These are phyloP conservation scores for Anthracocystis setariae DNA, from an alignment of 1,284 basidiomycete species.

Conservation along the genomic window DNA sequence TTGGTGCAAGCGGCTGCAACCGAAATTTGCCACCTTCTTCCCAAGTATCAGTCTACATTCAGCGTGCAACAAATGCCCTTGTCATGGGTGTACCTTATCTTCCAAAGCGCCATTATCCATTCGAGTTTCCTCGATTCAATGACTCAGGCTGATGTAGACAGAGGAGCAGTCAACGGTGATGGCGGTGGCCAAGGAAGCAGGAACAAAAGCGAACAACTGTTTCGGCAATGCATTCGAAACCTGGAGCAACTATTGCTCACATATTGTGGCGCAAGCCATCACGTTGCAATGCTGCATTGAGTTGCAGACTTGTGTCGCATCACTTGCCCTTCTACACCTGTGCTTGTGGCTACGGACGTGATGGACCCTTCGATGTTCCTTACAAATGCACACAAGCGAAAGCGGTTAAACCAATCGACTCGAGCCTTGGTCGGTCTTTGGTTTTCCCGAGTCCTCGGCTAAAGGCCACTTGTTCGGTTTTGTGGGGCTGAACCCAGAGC, in stretches of 20 bases:
- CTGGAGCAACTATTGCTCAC: conserved; percentile 18
- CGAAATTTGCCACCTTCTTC: conserved; percentile 21
- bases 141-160: background rate
- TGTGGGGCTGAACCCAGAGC: too few species aligned
- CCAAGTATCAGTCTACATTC: conserved; percentile 21
- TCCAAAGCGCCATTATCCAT: conserved; percentile 26
- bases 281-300: conserved; percentile 16
- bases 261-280: conserved; percentile 26
- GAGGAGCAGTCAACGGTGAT: background rate
- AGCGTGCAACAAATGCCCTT: conserved; percentile 18
- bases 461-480: too few species aligned
- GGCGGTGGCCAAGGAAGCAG: background rate
- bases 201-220: conserved; percentile 8
- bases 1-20: conserved; percentile 16
- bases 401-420: too few species aligned
- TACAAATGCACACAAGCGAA: background rate
- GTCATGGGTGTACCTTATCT: conserved; percentile 33
- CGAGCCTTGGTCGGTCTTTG: too few species aligned
- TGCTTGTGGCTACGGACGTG: background rate
- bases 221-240: conserved; percentile 22
- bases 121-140: conserved; percentile 12
- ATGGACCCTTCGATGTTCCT: background rate
- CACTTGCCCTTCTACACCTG: conserved; percentile 15
- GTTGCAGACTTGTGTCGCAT: conserved; percentile 18
- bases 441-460: too few species aligned